These are phyloP conservation scores for Sporisorium reilianum DNA, from an alignment of 1,284 basidiomycete genomes.

Conservation along the genomic window DNA sequence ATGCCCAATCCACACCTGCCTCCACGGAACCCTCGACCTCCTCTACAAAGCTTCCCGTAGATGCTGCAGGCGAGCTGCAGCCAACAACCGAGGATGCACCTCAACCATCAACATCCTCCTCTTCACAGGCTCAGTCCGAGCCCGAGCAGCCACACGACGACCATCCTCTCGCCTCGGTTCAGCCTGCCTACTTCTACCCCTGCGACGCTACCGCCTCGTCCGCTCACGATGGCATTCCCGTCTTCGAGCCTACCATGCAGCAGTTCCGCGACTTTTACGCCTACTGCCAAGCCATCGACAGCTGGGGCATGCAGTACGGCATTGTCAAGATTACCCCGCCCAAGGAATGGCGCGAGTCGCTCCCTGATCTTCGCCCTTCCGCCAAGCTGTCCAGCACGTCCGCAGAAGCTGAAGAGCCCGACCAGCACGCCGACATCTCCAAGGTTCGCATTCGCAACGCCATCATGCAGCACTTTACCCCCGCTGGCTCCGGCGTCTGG, in stretches of 20 bases:
- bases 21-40: neutral
- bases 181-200: constrained; percentile 64
- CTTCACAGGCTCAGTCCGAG: constrained; percentile 1
- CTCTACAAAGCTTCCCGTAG: neutral
- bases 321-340: constrained; percentile 68
- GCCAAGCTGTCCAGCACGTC: constrained; percentile 10
- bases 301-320: constrained; percentile 66
- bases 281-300: constrained; percentile 64
- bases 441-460: constrained; percentile 65
- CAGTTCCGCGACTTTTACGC: constrained; percentile 67
- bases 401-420: neutral
- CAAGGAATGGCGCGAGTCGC: constrained; percentile 60
- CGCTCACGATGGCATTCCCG: constrained; percentile 60
- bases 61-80: neutral
- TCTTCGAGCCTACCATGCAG: constrained; percentile 67
- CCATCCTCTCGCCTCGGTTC: constrained; percentile 44
- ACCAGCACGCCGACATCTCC: constrained; percentile 42
- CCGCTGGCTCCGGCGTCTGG: constrained; percentile 65
- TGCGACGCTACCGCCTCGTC: constrained; percentile 30
- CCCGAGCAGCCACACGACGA: constrained; percentile 10
- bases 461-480: constrained; percentile 65
- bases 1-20: constrained; percentile 13
- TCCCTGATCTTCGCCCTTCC: constrained; percentile 55
- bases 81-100: constrained; percentile 2
- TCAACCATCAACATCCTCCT: constrained; percentile 2